These are phyloP conservation scores for Acorus gramineus DNA, from an alignment of 106 monocot genomes.

Conservation along the genomic window DNA sequence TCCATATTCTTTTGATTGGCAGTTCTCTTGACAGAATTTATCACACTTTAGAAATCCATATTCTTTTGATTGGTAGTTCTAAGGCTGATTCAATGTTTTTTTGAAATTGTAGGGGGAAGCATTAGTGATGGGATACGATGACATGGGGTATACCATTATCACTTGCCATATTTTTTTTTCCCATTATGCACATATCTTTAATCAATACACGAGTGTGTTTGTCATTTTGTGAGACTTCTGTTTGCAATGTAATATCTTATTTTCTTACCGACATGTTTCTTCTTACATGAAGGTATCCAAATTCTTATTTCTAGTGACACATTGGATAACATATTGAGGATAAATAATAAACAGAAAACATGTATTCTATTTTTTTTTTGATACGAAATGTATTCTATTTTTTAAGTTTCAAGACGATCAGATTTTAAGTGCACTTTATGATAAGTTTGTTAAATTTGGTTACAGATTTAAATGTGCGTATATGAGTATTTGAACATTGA, in stretches of 20 bases:
- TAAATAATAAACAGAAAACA: no score
- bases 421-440: no score
- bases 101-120: slow-evolving; percentile 76
- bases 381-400: no score
- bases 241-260: background rate
- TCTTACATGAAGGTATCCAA: background rate
- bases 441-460: no score
- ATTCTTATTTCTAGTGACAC: no score
- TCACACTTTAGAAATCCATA: no score
- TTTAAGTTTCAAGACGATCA: no score
- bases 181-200: background rate
- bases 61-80: slow-evolving; percentile 7
- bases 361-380: background rate
- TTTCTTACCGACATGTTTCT: background rate
- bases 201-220: background rate
- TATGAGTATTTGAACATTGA: no score
- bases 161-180: background rate
- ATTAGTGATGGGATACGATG: slow-evolving; percentile 93
- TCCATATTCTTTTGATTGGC: slow-evolving; percentile 1
- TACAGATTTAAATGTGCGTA: no score
- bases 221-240: background rate
- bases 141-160: slow-evolving; percentile 76
- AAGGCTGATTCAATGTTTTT: background rate
- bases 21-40: no score
- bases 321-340: no score